Percentiles rank a stretch among this genome's conserved stretches.
These are phyloP conservation scores for Fusarium sublunatum DNA, from an alignment of 2,329 filamentous ascomycete genomes.

Conservation along the genomic window DNA sequence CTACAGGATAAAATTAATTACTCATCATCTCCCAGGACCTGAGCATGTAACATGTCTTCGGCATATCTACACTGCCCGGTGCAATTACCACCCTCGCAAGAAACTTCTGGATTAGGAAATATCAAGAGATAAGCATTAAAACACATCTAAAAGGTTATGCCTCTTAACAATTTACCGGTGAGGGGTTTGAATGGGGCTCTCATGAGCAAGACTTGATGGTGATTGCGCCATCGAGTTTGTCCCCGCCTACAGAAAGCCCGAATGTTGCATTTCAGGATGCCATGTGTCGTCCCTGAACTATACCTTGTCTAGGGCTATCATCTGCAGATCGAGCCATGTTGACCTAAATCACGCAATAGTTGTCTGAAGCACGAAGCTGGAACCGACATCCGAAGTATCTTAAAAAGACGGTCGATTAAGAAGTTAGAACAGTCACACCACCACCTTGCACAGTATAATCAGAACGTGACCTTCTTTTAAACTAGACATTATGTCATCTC, in stretches of 20 bases:
- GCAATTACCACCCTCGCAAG: no score
- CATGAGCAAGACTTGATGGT: conserved; percentile 36
- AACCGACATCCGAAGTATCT: conserved; percentile 14
- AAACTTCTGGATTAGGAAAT: no score
- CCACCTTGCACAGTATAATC: conserved; percentile 8
- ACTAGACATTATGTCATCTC: conserved; percentile 30
- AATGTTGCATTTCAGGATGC: conserved; percentile 14
- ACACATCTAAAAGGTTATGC: background rate
- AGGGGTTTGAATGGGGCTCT: conserved; percentile 9
- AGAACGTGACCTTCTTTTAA: background rate
- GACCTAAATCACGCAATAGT: conserved; percentile 40
- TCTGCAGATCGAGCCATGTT: conserved; percentile 29
- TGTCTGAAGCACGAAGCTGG: background rate
- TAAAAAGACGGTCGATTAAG: conserved; percentile 12
- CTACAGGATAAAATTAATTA: no score
- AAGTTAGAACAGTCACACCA: conserved; percentile 9
- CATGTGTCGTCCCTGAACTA: background rate
- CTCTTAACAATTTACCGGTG: background rate
- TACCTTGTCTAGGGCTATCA: conserved; percentile 5
- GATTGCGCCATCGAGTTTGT: conserved; percentile 37
- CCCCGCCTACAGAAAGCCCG: background rate
- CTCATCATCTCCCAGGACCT: no score
- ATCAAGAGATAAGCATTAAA: no score
- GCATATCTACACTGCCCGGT: no score
- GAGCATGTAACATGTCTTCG: no score